Conservation (phyloP, 805 yeast genomes). For the Blastobotrys peoriensis region DNA sequence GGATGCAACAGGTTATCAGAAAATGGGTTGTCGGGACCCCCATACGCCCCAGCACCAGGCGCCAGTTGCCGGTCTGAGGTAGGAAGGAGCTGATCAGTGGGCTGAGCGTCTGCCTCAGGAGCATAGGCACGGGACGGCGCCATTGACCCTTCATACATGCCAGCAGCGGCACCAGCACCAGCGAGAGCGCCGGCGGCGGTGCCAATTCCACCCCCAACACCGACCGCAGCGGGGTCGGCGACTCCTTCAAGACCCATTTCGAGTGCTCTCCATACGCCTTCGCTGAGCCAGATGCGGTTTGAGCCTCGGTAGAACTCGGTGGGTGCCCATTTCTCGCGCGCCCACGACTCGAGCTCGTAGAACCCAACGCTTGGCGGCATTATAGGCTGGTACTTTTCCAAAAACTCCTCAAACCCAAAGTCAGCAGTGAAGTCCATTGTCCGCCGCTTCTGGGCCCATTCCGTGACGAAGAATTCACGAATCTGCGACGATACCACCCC, state of each 20-base stretch:
- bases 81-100: neutral
- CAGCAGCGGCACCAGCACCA: constrained; percentile 1
- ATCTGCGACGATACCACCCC: constrained; percentile 33
- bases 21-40: neutral
- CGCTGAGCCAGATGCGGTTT: constrained; percentile 34
- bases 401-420: constrained; percentile 34
- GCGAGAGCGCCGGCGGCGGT: neutral
- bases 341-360: constrained; percentile 31
- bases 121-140: too few species aligned
- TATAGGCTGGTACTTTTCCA: constrained; percentile 28
- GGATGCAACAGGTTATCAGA: neutral
- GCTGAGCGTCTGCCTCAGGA: neutral
- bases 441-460: constrained; percentile 34
- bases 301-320: constrained; percentile 32
- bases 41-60: neutral
- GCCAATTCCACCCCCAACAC: constrained; percentile 1
- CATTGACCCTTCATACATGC: neutral
- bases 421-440: constrained; percentile 35
- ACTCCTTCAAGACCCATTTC: constrained; percentile 22
- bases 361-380: constrained; percentile 27
- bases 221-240: neutral
- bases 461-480: constrained; percentile 31
- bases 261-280: constrained; percentile 33
- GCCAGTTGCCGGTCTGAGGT: neutral
- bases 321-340: constrained; percentile 29